Evolutionary conservation across 2,329 filamentous ascomycete genomes (phyloP).

Genomic region (Ascocoryne sarcoides): DNA sequence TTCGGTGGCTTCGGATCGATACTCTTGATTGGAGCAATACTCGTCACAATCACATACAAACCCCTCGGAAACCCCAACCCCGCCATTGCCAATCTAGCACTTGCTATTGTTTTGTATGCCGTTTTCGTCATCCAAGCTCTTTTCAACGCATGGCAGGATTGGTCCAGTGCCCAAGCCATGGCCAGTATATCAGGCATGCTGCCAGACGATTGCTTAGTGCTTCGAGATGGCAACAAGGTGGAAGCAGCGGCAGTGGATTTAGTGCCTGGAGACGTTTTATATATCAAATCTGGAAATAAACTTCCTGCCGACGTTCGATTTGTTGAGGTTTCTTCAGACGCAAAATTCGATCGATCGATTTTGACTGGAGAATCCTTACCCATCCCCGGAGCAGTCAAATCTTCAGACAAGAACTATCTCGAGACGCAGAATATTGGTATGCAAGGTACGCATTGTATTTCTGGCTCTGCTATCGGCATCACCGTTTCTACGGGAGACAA

Average conservation of each 20-base stretch:
- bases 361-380: slow-evolving; percentile 63
- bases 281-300: slow-evolving; percentile 62
- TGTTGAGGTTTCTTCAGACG: slow-evolving; percentile 56
- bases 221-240: slow-evolving; percentile 47
- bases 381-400: slow-evolving; percentile 51
- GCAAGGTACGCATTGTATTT: slow-evolving; percentile 69
- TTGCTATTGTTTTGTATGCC: slow-evolving; percentile 61
- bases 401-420: slow-evolving; percentile 63
- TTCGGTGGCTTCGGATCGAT: slow-evolving; percentile 70
- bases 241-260: slow-evolving; percentile 47
- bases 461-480: slow-evolving; percentile 56
- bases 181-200: slow-evolving; percentile 70
- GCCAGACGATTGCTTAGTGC: slow-evolving; percentile 57
- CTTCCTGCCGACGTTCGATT: slow-evolving; percentile 66
- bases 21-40: slow-evolving; percentile 55
- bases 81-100: slow-evolving; percentile 56
- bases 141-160: slow-evolving; percentile 65
- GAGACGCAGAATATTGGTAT: slow-evolving; percentile 68
- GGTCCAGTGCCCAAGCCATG: slow-evolving; percentile 60
- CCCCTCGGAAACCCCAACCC: slow-evolving; percentile 60
- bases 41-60: slow-evolving; percentile 69
- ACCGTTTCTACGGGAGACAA: slow-evolving; percentile 63
- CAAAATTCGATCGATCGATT: slow-evolving; percentile 65
- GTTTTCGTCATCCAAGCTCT: slow-evolving; percentile 61
- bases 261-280: slow-evolving; percentile 62